A percentile compares a stretch with the other conserved stretches of the same genome.
Evolutionary conservation across 2,329 filamentous ascomycete species (phyloP).

Genomic region (Arachnopeziza araneosa): DNA sequence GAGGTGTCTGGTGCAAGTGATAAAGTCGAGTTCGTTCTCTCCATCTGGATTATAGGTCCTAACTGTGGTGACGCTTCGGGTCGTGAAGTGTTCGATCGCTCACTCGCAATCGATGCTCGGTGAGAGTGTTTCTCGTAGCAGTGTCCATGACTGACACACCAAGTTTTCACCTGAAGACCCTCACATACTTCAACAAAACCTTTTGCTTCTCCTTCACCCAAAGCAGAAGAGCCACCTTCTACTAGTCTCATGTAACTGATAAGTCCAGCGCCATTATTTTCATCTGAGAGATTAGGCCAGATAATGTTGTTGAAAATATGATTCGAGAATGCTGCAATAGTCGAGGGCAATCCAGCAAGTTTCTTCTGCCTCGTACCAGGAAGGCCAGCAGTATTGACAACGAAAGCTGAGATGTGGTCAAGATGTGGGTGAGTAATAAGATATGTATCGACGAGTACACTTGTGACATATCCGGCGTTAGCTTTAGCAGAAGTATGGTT

Average conservation of each 20-base stretch:
- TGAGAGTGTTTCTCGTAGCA: slow-evolving; percentile 72
- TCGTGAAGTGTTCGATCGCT: background rate
- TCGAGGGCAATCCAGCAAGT: slow-evolving; percentile 77
- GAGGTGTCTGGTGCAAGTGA: background rate
- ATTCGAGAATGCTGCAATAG: slow-evolving; percentile 85
- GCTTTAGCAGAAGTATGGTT: slow-evolving; percentile 60
- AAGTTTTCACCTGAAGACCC: slow-evolving; percentile 81
- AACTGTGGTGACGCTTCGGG: background rate
- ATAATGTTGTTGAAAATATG: slow-evolving; percentile 98
- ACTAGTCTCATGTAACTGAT: slow-evolving; percentile 85
- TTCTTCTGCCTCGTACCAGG: slow-evolving; percentile 78
- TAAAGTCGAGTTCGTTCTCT: background rate
- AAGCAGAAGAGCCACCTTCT: slow-evolving; percentile 79
- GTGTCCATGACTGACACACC: slow-evolving; percentile 83
- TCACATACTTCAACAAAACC: slow-evolving; percentile 88
- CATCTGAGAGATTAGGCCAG: slow-evolving; percentile 95
- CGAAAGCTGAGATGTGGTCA: slow-evolving; percentile 86
- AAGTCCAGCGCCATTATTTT: slow-evolving; percentile 88
- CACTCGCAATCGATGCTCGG: slow-evolving; percentile 43
- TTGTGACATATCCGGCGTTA: slow-evolving; percentile 77
- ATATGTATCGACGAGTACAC: slow-evolving; percentile 76
- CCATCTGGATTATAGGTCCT: background rate
- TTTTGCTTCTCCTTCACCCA: slow-evolving; percentile 72
- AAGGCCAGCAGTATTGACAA: slow-evolving; percentile 86
- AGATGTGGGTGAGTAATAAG: slow-evolving; percentile 97